These are phyloP conservation scores for Mollisiaceae sp. DNA, from an alignment of 2,329 filamentous ascomycete genomes.

Conservation along the genomic window DNA sequence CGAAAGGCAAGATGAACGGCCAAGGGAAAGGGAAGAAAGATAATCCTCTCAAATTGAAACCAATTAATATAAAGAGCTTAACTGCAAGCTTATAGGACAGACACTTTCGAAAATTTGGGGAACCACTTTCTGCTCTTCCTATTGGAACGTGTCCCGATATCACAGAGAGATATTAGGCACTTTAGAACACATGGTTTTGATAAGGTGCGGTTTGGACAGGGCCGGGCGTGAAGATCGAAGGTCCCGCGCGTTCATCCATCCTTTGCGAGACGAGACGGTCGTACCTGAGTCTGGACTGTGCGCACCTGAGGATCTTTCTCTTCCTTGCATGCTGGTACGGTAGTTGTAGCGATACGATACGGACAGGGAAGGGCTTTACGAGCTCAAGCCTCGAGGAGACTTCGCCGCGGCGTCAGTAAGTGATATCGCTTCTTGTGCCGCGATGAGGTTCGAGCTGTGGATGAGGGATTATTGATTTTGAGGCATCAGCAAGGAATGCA, in stretches of 20 bases:
- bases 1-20: too few relatives aligned
- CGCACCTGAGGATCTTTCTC: background rate
- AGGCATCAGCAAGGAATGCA: background rate
- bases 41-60: background rate
- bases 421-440: background rate
- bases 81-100: background rate
- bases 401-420: background rate
- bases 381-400: background rate
- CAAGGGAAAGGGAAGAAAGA: background rate
- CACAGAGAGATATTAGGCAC: background rate
- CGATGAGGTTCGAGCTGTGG: background rate
- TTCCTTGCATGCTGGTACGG: background rate
- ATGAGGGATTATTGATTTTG: background rate
- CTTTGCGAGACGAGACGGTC: background rate
- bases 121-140: background rate
- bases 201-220: background rate
- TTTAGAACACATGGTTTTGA: conserved; percentile 6
- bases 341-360: background rate
- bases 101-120: background rate
- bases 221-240: background rate
- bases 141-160: conserved; percentile 9
- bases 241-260: conserved; percentile 5
- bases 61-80: conserved; percentile 1
- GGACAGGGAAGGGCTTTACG: background rate
- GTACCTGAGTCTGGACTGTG: background rate